Evolutionary conservation across 2,329 filamentous ascomycete species (phyloP), one percentile per base, ranked within the genome.

Genomic region (Botrytis medusae): DNA sequence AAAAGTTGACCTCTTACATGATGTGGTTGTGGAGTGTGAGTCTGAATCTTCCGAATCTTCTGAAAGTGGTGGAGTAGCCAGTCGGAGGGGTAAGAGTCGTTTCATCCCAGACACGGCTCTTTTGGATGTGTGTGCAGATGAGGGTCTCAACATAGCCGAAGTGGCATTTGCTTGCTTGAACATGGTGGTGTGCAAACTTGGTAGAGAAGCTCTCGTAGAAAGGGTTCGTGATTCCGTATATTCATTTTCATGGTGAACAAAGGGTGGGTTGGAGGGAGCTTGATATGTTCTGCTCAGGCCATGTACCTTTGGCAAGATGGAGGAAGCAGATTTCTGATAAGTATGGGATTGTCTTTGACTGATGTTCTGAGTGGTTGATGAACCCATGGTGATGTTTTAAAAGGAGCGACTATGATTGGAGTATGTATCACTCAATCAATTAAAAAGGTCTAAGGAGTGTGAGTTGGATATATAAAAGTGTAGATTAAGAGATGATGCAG

Each of bases 51-150:
- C 48, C 25, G 48, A 51, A 51, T 51, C 48, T 7, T 34, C 59
- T 14, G 73, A 63, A 62, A 75, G 72, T 29, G 73, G 59, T 12
- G 73, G 69, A 57, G 72, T 75, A 12, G 77, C 75, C 12, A 79
- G 73, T 62, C 73, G 76, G 22, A 79, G 74, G 34, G 78, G 77
- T 32, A 77, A 71, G 14, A 79, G 74, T 42, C 54, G 72, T 72
- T 77, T 79, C 78, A 80, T 79, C 2, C 75, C 74, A 16, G 76
- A 71, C n/a, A 80, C 77, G 9, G 76, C 76, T 69, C 75, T 77
- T 29, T 76, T 61, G 32, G 29, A 67, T 54, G 73, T n/a, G 42
- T 40, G 67, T 9, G 54, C 59, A 51, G 73, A 75, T 71, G 63
- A 46, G 42, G 65, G 71, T 51, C 64, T 73, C 44, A 22, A 18